Conservation (phyloP, 441 rosid genomes). For the Jatropha podagrica region DNA sequence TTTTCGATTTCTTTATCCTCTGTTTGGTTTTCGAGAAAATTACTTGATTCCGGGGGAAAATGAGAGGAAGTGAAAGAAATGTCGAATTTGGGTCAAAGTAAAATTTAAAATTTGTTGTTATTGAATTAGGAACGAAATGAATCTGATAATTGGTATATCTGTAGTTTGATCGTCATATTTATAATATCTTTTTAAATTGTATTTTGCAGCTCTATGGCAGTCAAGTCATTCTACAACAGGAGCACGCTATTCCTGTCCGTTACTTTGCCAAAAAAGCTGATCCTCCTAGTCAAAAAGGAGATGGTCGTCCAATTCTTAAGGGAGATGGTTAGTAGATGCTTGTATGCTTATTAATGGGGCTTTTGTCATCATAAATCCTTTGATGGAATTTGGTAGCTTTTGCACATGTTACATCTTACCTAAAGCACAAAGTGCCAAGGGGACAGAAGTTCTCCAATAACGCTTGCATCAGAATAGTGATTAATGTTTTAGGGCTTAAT, state of each 20-base stretch:
- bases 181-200: conserved; percentile 1
- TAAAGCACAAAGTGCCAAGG: background rate
- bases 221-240: conserved; percentile 48
- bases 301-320: conserved; percentile 59
- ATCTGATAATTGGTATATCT: background rate
- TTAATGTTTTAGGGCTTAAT: background rate
- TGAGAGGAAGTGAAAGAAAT: background rate
- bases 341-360: background rate
- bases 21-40: conserved; percentile 5
- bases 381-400: background rate
- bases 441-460: background rate
- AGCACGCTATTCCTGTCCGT: conserved; percentile 57
- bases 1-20: background rate
- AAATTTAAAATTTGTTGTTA: background rate
- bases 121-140: background rate
- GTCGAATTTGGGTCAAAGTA: background rate
- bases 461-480: background rate
- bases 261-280: conserved; percentile 75
- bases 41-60: background rate
- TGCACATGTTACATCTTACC: background rate
- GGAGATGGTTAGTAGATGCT: conserved; percentile 80
- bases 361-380: background rate
- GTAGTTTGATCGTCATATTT: background rate
- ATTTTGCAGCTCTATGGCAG: conserved; percentile 55
- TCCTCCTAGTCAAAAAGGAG: conserved; percentile 51